Conservation (phyloP, 441 rosid genomes). For the Adansonia grandidieri region DNA sequence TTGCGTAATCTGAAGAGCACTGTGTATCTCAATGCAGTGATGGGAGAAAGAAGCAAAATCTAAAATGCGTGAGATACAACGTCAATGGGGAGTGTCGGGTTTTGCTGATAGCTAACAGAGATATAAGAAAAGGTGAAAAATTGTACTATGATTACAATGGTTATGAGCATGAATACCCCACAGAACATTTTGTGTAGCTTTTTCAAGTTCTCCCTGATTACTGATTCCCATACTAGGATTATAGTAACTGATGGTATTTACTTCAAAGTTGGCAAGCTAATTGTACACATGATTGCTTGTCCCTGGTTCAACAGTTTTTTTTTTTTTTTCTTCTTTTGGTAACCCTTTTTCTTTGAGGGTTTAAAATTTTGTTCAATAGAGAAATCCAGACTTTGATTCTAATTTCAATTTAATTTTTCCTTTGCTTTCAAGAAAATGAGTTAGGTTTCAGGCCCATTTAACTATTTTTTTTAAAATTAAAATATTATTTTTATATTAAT, state of each 20-base stretch:
- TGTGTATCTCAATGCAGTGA: constrained; percentile 48
- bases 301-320: neutral
- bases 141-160: constrained; percentile 91
- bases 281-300: neutral
- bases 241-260: neutral
- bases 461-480: too few relatives aligned
- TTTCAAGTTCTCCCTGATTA: neutral
- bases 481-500: too few relatives aligned
- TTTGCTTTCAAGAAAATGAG: neutral
- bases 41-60: constrained; percentile 68
- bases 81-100: constrained; percentile 65
- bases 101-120: constrained; percentile 65
- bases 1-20: neutral
- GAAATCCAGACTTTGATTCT: neutral
- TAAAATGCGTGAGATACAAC: constrained; percentile 64
- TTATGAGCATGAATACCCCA: constrained; percentile 84
- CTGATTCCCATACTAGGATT: constrained; percentile 11
- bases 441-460: too few relatives aligned
- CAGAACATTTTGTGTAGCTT: constrained; percentile 77
- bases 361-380: neutral
- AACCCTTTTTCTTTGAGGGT: neutral
- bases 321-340: neutral
- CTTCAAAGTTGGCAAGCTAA: constrained; percentile 23
- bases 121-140: constrained; percentile 61
- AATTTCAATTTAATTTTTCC: neutral